These are phyloP conservation scores for Penicillium cataractarum DNA, from an alignment of 495 filamentous ascomycete species.

Conservation along the genomic window DNA sequence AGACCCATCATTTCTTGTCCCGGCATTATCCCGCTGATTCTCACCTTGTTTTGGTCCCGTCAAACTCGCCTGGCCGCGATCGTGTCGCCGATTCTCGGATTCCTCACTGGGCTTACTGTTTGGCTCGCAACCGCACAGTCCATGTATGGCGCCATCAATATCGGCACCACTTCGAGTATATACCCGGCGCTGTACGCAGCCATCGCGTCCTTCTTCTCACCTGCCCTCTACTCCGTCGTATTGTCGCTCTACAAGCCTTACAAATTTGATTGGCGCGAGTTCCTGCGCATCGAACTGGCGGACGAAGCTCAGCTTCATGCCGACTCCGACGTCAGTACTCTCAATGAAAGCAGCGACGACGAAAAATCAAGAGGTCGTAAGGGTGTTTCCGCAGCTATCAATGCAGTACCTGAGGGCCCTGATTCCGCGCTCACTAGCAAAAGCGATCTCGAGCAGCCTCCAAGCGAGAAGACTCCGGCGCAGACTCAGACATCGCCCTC, in stretches of 20 bases:
- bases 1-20: constrained; percentile 42
- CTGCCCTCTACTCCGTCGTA: constrained; percentile 43
- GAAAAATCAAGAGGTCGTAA: not conserved
- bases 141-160: constrained; percentile 37
- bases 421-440: constrained; percentile 11
- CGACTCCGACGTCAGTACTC: constrained; percentile 18
- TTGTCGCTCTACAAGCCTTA: constrained; percentile 49
- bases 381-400: not conserved
- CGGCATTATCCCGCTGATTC: constrained; percentile 40
- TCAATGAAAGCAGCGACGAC: constrained; percentile 18
- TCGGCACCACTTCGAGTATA: constrained; percentile 37
- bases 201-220: constrained; percentile 41
- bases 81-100: constrained; percentile 38
- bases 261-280: constrained; percentile 53
- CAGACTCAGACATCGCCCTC: not conserved
- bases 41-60: constrained; percentile 44
- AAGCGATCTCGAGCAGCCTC: not conserved
- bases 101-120: constrained; percentile 40
- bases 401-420: constrained; percentile 10
- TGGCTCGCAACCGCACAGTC: constrained; percentile 40
- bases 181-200: constrained; percentile 40
- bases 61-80: constrained; percentile 43
- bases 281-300: constrained; percentile 46
- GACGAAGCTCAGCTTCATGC: constrained; percentile 29
- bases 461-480: not conserved